A percentile compares a stretch with the other conserved stretches of the same genome.
Evolutionary conservation across 1,139 yeast genomes (phyloP).

Genomic region (Nadsonia starkeyi-henricii): DNA sequence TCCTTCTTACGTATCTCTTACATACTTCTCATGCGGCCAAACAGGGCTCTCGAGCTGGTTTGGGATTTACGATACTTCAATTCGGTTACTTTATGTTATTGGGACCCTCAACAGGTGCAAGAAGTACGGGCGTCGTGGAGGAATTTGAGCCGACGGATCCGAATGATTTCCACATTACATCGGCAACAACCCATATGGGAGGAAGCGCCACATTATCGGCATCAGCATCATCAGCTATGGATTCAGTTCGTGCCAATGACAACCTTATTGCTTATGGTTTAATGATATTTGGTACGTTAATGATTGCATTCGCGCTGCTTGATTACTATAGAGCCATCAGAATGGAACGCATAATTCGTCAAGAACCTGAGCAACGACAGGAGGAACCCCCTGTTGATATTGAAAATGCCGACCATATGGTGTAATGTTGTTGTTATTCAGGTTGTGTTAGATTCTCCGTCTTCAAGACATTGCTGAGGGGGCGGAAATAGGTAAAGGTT

Average conservation of each 20-base stretch:
- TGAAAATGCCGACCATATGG: constrained; percentile 7
- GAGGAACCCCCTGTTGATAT: constrained; percentile 1
- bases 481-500: too few species aligned
- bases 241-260: not conserved
- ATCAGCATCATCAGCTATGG: not conserved
- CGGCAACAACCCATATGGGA: constrained; percentile 6
- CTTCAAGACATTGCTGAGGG: too few species aligned
- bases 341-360: constrained; percentile 47
- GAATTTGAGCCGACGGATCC: constrained; percentile 26
- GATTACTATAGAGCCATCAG: constrained; percentile 68
- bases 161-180: constrained; percentile 23
- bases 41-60: constrained; percentile 87
- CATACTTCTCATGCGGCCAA: constrained; percentile 97
- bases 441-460: too few species aligned
- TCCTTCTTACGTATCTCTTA: constrained; percentile 71
- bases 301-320: constrained; percentile 49
- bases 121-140: constrained; percentile 18
- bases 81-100: constrained; percentile 68
- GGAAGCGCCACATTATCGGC: not conserved
- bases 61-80: constrained; percentile 72
- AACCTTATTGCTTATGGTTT: constrained; percentile 16
- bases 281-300: constrained; percentile 53
- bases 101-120: constrained; percentile 13
- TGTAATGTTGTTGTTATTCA: too few species aligned
- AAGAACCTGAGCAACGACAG: constrained; percentile 6